Evolutionary conservation across 2,329 filamentous ascomycete species (phyloP).

Genomic region (Endoconidiophora polonica): DNA sequence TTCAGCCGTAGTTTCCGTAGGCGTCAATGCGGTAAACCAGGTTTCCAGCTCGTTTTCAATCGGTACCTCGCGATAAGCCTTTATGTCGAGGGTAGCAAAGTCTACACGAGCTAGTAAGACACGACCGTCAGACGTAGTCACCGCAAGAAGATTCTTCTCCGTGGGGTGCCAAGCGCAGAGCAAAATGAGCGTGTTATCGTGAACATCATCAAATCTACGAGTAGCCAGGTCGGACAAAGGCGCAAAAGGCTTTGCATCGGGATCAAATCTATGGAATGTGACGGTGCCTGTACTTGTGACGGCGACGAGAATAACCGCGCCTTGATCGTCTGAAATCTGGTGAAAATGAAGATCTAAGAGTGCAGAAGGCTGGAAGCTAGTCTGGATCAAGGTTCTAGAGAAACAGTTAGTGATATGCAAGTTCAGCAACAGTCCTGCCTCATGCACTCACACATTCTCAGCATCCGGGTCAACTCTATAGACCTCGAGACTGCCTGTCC

Average conservation of each 20-base stretch:
- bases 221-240: constrained; percentile 26
- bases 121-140: constrained; percentile 54
- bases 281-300: constrained; percentile 64
- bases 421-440: background rate
- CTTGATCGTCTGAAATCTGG: constrained; percentile 23
- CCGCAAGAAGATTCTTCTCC: constrained; percentile 37
- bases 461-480: constrained; percentile 18
- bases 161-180: constrained; percentile 58
- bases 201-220: constrained; percentile 31
- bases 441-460: constrained; percentile 7
- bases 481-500: constrained; percentile 58
- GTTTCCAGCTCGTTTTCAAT: constrained; percentile 46
- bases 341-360: constrained; percentile 78
- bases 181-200: constrained; percentile 46
- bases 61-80: constrained; percentile 22
- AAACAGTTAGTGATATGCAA: constrained; percentile 2
- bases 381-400: constrained; percentile 36
- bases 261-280: constrained; percentile 42
- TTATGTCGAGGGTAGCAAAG: constrained; percentile 23
- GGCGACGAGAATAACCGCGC: constrained; percentile 44
- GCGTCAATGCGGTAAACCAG: constrained; percentile 52
- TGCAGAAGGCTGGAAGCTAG: constrained; percentile 48
- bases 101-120: constrained; percentile 39
- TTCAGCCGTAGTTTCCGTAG: constrained; percentile 15
- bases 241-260: constrained; percentile 18